phyloP scores from a whole-genome alignment of 768 basidiomycete genomes.

The Agaricus subrufescens region DNA sequence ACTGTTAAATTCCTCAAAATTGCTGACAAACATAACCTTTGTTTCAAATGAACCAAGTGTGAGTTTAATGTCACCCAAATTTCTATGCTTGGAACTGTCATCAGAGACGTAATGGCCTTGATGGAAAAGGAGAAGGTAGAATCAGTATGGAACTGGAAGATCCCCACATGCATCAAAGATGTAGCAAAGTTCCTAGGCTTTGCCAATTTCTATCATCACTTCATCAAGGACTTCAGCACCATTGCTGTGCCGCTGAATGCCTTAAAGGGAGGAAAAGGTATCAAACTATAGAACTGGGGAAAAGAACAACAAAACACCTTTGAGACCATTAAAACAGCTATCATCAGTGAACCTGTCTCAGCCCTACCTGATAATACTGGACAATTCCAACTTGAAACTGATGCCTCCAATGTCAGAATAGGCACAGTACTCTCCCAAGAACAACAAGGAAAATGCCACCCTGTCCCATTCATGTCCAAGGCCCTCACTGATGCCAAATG shows the following conservation, averaged over 20 bases:
- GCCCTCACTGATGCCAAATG: slow-evolving; percentile 24
- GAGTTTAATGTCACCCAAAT: too few species aligned
- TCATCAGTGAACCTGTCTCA: not conserved
- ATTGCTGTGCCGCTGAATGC: not conserved
- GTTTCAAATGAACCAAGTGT: slow-evolving; percentile 20
- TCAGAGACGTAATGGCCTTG: too few species aligned
- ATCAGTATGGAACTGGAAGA: too few species aligned
- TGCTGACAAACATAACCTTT: slow-evolving; percentile 1
- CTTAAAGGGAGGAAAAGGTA: not conserved
- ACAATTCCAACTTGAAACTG: too few species aligned
- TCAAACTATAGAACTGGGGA: not conserved
- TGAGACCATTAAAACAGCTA: not conserved
- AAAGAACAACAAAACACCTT: not conserved
- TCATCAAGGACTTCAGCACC: slow-evolving; percentile 2
- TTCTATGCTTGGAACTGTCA: too few species aligned
- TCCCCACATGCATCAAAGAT: not conserved
- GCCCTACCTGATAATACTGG: not conserved
- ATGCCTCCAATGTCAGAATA: too few species aligned
- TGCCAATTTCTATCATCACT: slow-evolving; percentile 8
- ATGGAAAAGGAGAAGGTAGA: too few species aligned
- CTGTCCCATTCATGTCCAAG: too few species aligned
- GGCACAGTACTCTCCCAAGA: too few species aligned
- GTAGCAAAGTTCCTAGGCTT: slow-evolving; percentile 8
- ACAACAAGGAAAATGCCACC: too few species aligned
- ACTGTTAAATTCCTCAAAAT: too few species aligned